phyloP scores from a whole-genome alignment of 805 yeast species.

The Saccharomyces cerevisiae region DNA sequence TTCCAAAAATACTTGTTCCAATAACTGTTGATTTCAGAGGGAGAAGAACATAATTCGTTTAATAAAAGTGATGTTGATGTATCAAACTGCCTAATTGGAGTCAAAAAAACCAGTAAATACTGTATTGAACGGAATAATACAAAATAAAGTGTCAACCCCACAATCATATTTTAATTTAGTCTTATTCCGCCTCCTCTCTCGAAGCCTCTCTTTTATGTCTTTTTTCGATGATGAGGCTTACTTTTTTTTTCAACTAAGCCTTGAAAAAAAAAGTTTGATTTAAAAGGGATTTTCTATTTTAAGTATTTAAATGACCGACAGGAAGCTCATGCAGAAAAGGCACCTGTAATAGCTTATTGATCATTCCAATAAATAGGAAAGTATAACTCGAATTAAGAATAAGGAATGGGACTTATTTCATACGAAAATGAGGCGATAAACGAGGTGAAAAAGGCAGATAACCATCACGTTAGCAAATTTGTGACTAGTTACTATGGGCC shows the following conservation, averaged over 20 bases:
- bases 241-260: not conserved
- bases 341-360: not conserved
- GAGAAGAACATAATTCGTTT: slow-evolving; percentile 4
- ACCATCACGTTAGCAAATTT: not conserved
- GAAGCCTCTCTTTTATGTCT: not conserved
- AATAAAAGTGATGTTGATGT: slow-evolving; percentile 25
- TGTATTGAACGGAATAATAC: slow-evolving; percentile 14
- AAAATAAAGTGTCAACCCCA: slow-evolving; percentile 7
- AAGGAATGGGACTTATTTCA: not conserved
- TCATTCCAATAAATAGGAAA: not conserved
- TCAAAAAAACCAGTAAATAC: slow-evolving; percentile 16
- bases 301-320: not conserved
- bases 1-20: slow-evolving; percentile 33
- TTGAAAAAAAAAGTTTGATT: not conserved
- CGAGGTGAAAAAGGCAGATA: not conserved
- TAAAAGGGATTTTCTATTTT: not conserved
- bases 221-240: not conserved
- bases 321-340: slow-evolving; percentile 4
- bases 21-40: slow-evolving; percentile 3
- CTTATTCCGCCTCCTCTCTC: not conserved
- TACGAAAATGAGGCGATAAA: not conserved
- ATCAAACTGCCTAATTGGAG: slow-evolving; percentile 25
- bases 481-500: slow-evolving; percentile 2
- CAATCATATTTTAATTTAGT: not conserved
- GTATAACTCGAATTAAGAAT: not conserved